Conservation (phyloP, 306 rosid species). For the Dryas octopetala region DNA sequence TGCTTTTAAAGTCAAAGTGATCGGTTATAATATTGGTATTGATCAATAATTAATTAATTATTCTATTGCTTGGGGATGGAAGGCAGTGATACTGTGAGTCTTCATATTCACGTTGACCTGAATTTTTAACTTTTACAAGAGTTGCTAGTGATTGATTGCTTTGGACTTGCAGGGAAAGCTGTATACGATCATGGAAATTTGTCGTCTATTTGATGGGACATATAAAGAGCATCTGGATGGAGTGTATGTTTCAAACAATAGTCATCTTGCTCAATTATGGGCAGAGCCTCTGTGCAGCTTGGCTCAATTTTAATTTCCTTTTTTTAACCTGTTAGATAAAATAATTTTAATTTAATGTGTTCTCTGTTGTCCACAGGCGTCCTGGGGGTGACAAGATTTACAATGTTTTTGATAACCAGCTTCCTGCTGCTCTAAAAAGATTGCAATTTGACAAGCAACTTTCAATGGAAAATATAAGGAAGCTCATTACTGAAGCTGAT, state of each 20-base stretch:
- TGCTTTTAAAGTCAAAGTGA: background rate
- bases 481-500: constrained; percentile 95
- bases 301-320: constrained; percentile 8
- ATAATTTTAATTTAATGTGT: constrained; percentile 21
- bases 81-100: background rate
- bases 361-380: constrained; percentile 53
- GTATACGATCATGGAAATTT: constrained; percentile 90
- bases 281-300: constrained; percentile 19
- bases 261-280: constrained; percentile 2
- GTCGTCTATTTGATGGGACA: constrained; percentile 79
- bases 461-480: constrained; percentile 87
- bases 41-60: background rate
- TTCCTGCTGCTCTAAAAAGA: constrained; percentile 92
- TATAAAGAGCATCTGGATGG: constrained; percentile 98
- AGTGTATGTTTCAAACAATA: constrained; percentile 57
- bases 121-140: constrained; percentile 1
- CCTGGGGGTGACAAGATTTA: constrained; percentile 93
- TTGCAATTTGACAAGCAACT: constrained; percentile 96
- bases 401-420: constrained; percentile 92
- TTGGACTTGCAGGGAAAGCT: constrained; percentile 71
- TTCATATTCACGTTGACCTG: background rate
- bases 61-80: background rate
- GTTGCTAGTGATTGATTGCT: constrained; percentile 24
- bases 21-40: background rate
- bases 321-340: constrained; percentile 1